Evolutionary conservation across 2,329 filamentous ascomycete species (phyloP), one percentile per base, ranked within the genome.

Genomic region (Fusarium sarcochroum): DNA sequence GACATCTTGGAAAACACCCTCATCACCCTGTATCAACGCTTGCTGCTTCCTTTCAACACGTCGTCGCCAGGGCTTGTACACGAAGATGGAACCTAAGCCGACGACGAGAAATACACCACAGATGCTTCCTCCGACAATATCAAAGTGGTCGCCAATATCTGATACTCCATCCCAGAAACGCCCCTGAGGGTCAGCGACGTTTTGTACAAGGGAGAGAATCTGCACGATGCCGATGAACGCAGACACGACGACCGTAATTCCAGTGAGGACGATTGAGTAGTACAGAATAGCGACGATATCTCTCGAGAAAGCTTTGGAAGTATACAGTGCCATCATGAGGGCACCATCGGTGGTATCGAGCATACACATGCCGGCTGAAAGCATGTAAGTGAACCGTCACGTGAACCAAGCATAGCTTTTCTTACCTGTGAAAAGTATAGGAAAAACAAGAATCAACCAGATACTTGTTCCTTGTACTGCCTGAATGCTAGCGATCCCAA

Each of bases 361-460:
- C 21, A 98, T 85, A 78, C 94, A 98, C 96, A 99, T 98, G 60
- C 93, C 96, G 1, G 92, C 93, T 91, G 48, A 4, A 2, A 44
- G 2, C 7, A 21, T 7, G 15, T 51, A 25, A 59, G 34, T 53
- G 27, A 57, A 47, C 5, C 4, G 3, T 3, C n/a, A 25, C n/a
- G n/a, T n/a, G 6, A 25, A 7, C 17, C 9, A 20, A 17, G n/a
- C 8, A 9, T 17, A 7, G 7, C 1, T 21, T 6, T 7, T 76
- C 83, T 76, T 79, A 91, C 91, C 87, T 0, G 95, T 98, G 75
- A 98, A 98, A 1, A 98, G 82, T 2, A 95, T 79, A 0, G 96
- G 96, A 60, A 98, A 97, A 51, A 99, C 91, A 32, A 98, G 79
- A 63, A 98, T 98, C 15, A 98, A 82, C 96, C 96, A 99, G 62